Evolutionary conservation across 2,329 filamentous ascomycete genomes (phyloP), one percentile per base, ranked within the genome.

Genomic region (Colletotrichum liaoningense): DNA sequence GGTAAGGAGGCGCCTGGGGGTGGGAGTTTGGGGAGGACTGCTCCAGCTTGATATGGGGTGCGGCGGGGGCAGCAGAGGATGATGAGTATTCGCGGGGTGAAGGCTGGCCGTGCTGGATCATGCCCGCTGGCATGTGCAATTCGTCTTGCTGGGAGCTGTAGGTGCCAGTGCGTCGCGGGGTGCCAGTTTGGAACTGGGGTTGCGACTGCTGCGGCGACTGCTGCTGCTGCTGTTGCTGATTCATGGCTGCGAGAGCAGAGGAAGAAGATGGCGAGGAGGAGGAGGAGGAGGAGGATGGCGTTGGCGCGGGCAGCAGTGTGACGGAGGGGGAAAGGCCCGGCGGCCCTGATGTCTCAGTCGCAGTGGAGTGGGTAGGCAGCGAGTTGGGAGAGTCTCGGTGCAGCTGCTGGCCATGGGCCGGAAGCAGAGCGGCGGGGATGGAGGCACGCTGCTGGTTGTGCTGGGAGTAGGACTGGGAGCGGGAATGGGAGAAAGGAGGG

Each of bases 1-100:
- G 81, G 78, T 84, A 84, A 72, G 85, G 84, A 46, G 83, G 83
- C 42, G 42, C 42, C 19, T 49, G 42, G 42, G 42, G 42, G 42
- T 49, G 42, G 74, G 82, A 79, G 65, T 81, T 77, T 71, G 83
- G 79, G 22, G 82, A 80, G 49, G 79, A 77, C 73, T 86, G 84
- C 12, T 88, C 86, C 75, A 88, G 84, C 79, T 87, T 87, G 81
- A 88, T 87, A 77, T 88, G 87, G 73, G 86, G 86, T 66, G 83
- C 81, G 52, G 80, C 77, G 56, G 78, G 78, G 52, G 79, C 72
- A 59, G 80, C 65, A 35, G 78, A 78, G 33, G 78, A 75, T 63
- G 80, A 74, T 42, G 79, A 78, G 78, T 85, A 88, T 76, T 88
- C 86, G 78, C 86, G 85, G 71, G 87, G 84, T 66, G 87, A 87